Evolutionary conservation across 352 stramenopile genomes (phyloP).

Genomic region (Globisporangium viniferum): DNA sequence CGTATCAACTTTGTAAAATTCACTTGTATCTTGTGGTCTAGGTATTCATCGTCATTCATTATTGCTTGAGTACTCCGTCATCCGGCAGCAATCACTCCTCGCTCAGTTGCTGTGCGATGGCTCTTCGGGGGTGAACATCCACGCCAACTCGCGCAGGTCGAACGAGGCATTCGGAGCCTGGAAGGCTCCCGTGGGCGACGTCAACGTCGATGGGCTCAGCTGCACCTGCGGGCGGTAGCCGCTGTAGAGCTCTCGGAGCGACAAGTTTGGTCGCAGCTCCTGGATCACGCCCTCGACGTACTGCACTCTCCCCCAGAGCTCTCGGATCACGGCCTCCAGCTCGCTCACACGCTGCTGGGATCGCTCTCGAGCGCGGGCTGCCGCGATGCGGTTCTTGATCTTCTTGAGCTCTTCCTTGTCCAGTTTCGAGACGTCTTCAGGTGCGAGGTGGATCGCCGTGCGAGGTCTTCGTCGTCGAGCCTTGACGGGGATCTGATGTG

Average conservation of each 20-base stretch:
- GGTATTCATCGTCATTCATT: not conserved
- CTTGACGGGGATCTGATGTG: not conserved
- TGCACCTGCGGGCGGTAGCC: slow-evolving; percentile 44
- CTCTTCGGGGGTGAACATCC: slow-evolving; percentile 11
- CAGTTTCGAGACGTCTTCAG: slow-evolving; percentile 34
- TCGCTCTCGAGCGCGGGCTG: slow-evolving; percentile 47
- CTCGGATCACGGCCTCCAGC: slow-evolving; percentile 47
- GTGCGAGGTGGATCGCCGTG: slow-evolving; percentile 44
- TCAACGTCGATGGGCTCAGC: slow-evolving; percentile 11
- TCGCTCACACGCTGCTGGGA: slow-evolving; percentile 49
- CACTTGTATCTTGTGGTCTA: not conserved
- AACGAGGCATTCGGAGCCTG: slow-evolving; percentile 17
- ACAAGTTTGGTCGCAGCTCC: slow-evolving; percentile 28
- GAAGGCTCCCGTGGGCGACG: slow-evolving; percentile 9
- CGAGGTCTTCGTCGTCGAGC: slow-evolving; percentile 33
- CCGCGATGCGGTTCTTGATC: slow-evolving; percentile 70
- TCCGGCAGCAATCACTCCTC: not conserved
- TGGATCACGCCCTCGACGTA: slow-evolving; percentile 52
- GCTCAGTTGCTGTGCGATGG: slow-evolving; percentile 9
- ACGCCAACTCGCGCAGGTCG: slow-evolving; percentile 16
- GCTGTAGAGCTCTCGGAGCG: slow-evolving; percentile 37
- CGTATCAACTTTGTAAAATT: not conserved
- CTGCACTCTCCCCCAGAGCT: slow-evolving; percentile 56
- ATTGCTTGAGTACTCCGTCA: not conserved
- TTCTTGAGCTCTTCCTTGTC: slow-evolving; percentile 56